Evolutionary conservation across 805 yeast species (phyloP), one percentile per base, ranked within the genome.

Genomic region (Blastobotrys mokoenaii): DNA sequence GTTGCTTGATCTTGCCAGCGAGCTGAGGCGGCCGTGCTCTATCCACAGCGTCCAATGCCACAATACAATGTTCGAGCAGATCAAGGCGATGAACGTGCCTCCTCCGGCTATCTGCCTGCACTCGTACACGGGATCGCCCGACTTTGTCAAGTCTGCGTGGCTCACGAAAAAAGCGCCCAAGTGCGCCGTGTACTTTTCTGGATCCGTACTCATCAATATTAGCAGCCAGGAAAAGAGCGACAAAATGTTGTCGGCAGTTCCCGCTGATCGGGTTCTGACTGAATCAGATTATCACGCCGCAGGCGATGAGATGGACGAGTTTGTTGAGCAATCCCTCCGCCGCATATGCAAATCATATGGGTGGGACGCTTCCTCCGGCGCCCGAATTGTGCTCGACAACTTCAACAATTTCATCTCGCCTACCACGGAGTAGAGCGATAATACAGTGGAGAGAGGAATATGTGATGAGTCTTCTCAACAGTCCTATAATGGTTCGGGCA

Each of bases 11-110:
- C 46, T 84, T 10, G 95, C 96, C 0, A 58, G 65, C 8, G 56
- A 66, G 20, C 53, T 65, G 14, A 45, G 58, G 0, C 60, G 75
- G 22, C 77, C 85, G 0, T 75, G 85, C 0, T 85, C 95, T 2
- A 50, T 93, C 0, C 98, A 90, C 58, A 84, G 89, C 54, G 97
- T 90, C 3, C 84, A 82, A 54, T 77, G 84, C 9, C 89, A 84
- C 48, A 86, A 88, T 0, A 57, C 67, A 5, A 58, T 83, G 11
- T 76, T 68, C 43, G 82, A 79, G 12, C 45, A 58, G 1, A 64
- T 78, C 3, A 58, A 54, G 14, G 25, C 40, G 10, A 35, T 44
- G 37, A 29, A 30, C 11, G 27, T 27, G 34, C 46, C 46, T 30
- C 51, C 53, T 9, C 61, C 73, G 2, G 59, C 67, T 2, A 62